A percentile compares a stretch with the other conserved stretches of the same genome.
These are phyloP conservation scores for Elaeagnus macrophylla DNA, from an alignment of 306 rosid genomes.

Conservation along the genomic window DNA sequence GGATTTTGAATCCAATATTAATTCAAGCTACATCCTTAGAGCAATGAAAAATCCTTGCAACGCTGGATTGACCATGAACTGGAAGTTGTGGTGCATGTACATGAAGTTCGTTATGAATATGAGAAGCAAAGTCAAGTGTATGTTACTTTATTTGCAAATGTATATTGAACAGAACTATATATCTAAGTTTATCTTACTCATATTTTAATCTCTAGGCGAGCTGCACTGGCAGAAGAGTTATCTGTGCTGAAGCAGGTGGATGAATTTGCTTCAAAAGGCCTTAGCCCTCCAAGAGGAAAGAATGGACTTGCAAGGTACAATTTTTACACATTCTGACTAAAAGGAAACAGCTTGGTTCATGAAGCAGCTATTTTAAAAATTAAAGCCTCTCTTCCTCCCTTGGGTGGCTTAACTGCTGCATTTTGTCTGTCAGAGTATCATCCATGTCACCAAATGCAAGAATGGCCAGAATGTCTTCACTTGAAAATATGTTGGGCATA, in stretches of 20 bases:
- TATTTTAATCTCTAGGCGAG: conserved; percentile 58
- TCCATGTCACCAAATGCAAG: conserved; percentile 98
- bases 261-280: conserved; percentile 88
- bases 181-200: conserved; percentile 16
- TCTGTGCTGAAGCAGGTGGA: conserved; percentile 85
- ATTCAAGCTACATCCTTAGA: conserved; percentile 41
- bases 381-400: conserved; percentile 8
- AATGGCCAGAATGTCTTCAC: conserved; percentile 87
- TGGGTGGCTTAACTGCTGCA: conserved; percentile 18
- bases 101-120: conserved; percentile 97
- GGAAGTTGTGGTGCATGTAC: conserved; percentile 96
- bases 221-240: conserved; percentile 94
- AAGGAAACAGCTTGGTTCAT: conserved; percentile 8
- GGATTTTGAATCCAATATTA: conserved; percentile 19
- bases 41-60: conserved; percentile 86
- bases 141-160: conserved; percentile 20
- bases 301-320: conserved; percentile 78
- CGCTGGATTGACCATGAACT: conserved; percentile 98
- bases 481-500: conserved; percentile 87
- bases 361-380: conserved; percentile 11
- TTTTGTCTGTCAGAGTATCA: conserved; percentile 57
- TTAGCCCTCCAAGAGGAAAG: conserved; percentile 90
- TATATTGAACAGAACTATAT: conserved; percentile 8
- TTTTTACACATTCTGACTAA: not conserved
- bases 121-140: conserved; percentile 99